Conservation (phyloP, 345 rosid genomes). For the Gossypioides kirkii region DNA sequence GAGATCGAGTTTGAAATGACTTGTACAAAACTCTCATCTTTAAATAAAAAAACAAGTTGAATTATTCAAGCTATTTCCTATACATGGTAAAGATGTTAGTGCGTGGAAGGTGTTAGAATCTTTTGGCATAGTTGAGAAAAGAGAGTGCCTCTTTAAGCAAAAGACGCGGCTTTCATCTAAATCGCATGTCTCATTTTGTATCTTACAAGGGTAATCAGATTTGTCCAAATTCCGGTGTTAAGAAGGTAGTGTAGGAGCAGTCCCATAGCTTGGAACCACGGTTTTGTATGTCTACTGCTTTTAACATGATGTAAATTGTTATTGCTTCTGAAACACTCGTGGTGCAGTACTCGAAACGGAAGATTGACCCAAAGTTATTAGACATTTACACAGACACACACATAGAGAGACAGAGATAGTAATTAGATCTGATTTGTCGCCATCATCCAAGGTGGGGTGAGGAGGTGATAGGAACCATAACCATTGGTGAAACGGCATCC, state of each 20-base stretch:
- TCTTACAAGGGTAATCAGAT: background rate
- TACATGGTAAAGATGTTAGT: too few species aligned
- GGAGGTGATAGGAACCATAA: background rate
- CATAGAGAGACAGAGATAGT: background rate
- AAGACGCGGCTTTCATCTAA: too few species aligned
- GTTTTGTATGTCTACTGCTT: background rate
- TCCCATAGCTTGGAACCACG: background rate
- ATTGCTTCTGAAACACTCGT: background rate
- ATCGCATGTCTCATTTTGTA: background rate
- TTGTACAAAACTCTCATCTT: background rate
- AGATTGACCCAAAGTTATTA: background rate
- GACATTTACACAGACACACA: background rate
- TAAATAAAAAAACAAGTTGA: background rate
- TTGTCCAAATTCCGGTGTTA: too few species aligned
- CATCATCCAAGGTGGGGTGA: background rate
- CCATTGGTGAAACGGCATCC: background rate
- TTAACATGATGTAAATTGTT: background rate
- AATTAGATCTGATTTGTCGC: background rate
- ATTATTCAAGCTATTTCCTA: background rate
- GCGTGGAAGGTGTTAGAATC: too few species aligned
- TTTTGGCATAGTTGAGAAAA: too few species aligned
- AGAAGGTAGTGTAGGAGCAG: background rate
- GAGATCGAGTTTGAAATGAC: too few species aligned
- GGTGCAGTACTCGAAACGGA: background rate
- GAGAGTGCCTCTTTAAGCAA: too few species aligned